A percentile compares a stretch with the other conserved stretches of the same genome.
These are phyloP conservation scores for Moringa oleifera DNA, from an alignment of 345 rosid genomes.

Conservation along the genomic window DNA sequence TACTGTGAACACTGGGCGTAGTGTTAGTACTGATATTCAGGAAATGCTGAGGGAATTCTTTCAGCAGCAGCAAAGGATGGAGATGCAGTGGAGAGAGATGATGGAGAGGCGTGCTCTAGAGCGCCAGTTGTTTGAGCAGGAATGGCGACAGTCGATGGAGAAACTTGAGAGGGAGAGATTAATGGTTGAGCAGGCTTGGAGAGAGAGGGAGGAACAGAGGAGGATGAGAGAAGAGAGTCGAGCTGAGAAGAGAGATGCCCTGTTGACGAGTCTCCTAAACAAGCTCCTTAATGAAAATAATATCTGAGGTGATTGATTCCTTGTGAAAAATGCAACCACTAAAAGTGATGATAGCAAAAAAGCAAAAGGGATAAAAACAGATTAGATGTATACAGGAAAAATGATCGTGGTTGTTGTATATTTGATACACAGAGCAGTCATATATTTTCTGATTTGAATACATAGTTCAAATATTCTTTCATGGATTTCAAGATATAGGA, in stretches of 20 bases:
- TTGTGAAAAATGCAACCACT: too few species aligned
- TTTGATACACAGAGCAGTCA: too few species aligned
- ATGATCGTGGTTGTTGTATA: too few species aligned
- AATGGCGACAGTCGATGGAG: slow-evolving; percentile 49
- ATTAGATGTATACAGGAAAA: too few species aligned
- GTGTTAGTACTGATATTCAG: slow-evolving; percentile 7
- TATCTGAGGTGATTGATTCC: slow-evolving; percentile 5
- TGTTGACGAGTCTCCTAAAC: slow-evolving; percentile 41
- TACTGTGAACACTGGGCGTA: slow-evolving; percentile 4
- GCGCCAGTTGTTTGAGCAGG: slow-evolving; percentile 41
- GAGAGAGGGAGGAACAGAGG: slow-evolving; percentile 54
- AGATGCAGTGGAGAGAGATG: slow-evolving; percentile 44
- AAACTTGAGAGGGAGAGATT: slow-evolving; percentile 51
- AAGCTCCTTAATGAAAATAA: slow-evolving; percentile 32
- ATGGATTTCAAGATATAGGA: too few species aligned
- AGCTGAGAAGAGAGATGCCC: slow-evolving; percentile 49
- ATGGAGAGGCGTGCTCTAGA: slow-evolving; percentile 44
- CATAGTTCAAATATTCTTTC: too few species aligned
- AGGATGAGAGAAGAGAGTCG: slow-evolving; percentile 45
- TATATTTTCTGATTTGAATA: too few species aligned
- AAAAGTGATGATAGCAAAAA: too few species aligned
- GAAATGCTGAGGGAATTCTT: slow-evolving; percentile 45
- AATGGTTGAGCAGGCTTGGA: slow-evolving; percentile 41
- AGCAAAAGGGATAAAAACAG: too few species aligned
- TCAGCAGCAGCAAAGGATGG: slow-evolving; percentile 44